phyloP scores from a whole-genome alignment of 805 yeast genomes.

The Torulaspora delbrueckii region DNA sequence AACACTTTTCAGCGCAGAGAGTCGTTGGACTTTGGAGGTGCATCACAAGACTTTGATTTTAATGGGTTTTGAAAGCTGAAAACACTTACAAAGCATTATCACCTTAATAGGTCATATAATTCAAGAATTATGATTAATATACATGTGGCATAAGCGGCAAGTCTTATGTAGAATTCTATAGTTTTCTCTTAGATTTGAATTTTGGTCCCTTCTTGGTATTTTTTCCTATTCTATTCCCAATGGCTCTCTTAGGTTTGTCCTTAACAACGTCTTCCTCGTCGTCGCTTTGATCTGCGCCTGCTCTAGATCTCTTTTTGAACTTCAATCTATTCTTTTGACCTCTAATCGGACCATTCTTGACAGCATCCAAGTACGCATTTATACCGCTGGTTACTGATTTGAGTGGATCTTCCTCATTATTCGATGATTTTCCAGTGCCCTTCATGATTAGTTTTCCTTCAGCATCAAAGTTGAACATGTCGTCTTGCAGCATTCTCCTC shows the following conservation, averaged over 20 bases:
- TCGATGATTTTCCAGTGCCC: slow-evolving; percentile 27
- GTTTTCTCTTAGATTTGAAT: slow-evolving; percentile 30
- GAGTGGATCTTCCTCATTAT: slow-evolving; percentile 45
- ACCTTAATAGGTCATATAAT: neutral
- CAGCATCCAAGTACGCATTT: slow-evolving; percentile 91
- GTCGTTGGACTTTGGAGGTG: slow-evolving; percentile 27
- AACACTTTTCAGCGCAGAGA: slow-evolving; percentile 34
- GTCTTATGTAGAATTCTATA: slow-evolving; percentile 11
- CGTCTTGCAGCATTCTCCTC: slow-evolving; percentile 30
- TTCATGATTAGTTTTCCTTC: slow-evolving; percentile 37
- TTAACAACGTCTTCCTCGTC: slow-evolving; percentile 45
- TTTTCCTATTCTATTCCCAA: slow-evolving; percentile 28
- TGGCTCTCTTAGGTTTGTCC: slow-evolving; percentile 24
- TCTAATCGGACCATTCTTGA: slow-evolving; percentile 86
- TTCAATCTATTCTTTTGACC: slow-evolving; percentile 91
- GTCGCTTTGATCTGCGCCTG: slow-evolving; percentile 49
- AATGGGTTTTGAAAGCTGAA: slow-evolving; percentile 9
- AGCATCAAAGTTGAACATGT: slow-evolving; percentile 32
- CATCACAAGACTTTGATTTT: slow-evolving; percentile 9
- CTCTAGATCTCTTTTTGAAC: slow-evolving; percentile 61
- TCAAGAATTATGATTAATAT: slow-evolving; percentile 12
- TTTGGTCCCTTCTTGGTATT: slow-evolving; percentile 26
- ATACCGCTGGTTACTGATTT: slow-evolving; percentile 53
- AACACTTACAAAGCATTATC: neutral
- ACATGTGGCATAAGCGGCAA: slow-evolving; percentile 7